phyloP scores from a whole-genome alignment of 257 asterid species.

The Coffea canephora region DNA sequence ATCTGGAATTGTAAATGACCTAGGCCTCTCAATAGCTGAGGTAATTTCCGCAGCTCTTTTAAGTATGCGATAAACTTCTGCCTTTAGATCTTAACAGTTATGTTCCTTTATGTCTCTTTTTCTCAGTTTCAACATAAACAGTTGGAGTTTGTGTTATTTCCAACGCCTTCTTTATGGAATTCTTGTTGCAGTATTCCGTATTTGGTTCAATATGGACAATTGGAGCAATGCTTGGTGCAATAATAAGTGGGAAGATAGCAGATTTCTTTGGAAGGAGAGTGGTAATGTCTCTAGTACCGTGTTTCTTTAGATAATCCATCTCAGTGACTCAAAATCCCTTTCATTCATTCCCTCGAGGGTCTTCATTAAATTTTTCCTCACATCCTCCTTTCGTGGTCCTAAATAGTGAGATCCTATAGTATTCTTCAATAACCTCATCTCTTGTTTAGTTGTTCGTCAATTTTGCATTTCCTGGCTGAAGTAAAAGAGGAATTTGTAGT shows the following conservation, averaged over 20 bases:
- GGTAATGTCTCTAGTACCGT: constrained; percentile 36
- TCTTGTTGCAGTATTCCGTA: constrained; percentile 60
- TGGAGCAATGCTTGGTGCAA: constrained; percentile 91
- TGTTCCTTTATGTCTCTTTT: background rate
- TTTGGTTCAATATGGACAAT: constrained; percentile 83
- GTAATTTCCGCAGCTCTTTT: constrained; percentile 28
- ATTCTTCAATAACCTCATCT: background rate
- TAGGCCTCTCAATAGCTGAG: constrained; percentile 65
- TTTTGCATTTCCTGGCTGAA: background rate
- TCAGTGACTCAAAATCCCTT: no score
- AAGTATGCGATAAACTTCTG: background rate
- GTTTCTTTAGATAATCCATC: background rate
- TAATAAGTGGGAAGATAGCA: constrained; percentile 79
- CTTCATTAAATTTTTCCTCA: background rate
- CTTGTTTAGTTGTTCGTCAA: background rate
- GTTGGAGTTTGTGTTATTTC: background rate
- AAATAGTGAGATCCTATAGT: background rate
- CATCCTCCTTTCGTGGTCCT: background rate
- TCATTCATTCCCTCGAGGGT: background rate
- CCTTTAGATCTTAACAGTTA: background rate
- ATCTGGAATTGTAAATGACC: constrained; percentile 63
- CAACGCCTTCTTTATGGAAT: constrained; percentile 4
- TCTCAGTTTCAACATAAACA: no score
- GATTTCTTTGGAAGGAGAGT: constrained; percentile 77
- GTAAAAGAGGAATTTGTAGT: background rate